Percentiles rank a stretch among this genome's conserved stretches.
Evolutionary conservation across 495 filamentous ascomycete genomes (phyloP).

Genomic region (Hypoxylon crocopeplum): DNA sequence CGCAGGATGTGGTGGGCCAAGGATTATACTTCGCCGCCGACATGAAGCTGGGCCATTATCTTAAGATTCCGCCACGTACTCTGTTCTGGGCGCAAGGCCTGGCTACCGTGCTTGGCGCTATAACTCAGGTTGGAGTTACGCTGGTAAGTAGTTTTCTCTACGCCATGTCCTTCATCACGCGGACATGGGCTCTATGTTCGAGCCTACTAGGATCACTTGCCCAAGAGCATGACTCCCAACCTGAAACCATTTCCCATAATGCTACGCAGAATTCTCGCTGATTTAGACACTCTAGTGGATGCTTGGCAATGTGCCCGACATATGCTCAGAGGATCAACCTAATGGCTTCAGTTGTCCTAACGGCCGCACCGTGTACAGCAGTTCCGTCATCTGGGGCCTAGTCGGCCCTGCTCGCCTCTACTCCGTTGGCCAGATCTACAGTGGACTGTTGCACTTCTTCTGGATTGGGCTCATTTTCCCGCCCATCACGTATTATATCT

Average conservation of each 20-base stretch:
- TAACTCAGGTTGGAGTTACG: conserved; percentile 37
- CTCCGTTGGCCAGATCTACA: conserved; percentile 38
- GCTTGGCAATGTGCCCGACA: conserved; percentile 39
- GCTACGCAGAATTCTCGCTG: not conserved
- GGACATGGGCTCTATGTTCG: not conserved
- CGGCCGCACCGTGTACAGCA: conserved; percentile 41
- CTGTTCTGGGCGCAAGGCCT: conserved; percentile 38
- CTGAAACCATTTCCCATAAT: too few relatives aligned
- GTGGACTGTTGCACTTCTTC: conserved; percentile 36
- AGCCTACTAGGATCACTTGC: not conserved
- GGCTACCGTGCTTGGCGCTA: conserved; percentile 33
- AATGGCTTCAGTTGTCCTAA: conserved; percentile 38
- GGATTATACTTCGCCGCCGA: conserved; percentile 39
- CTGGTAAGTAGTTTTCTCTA: conserved; percentile 16
- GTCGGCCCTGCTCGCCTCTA: conserved; percentile 38
- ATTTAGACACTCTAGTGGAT: conserved; percentile 38
- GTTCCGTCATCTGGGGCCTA: conserved; percentile 41
- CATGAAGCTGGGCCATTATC: conserved; percentile 42
- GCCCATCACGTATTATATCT: conserved; percentile 38
- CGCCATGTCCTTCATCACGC: not conserved
- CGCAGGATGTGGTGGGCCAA: conserved; percentile 40
- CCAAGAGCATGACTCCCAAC: too few relatives aligned
- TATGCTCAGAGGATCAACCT: conserved; percentile 37
- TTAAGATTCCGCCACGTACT: conserved; percentile 39
- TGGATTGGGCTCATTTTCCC: conserved; percentile 41